Conservation (phyloP, 352 stramenopile genomes). For the Phytophthora vignae region DNA sequence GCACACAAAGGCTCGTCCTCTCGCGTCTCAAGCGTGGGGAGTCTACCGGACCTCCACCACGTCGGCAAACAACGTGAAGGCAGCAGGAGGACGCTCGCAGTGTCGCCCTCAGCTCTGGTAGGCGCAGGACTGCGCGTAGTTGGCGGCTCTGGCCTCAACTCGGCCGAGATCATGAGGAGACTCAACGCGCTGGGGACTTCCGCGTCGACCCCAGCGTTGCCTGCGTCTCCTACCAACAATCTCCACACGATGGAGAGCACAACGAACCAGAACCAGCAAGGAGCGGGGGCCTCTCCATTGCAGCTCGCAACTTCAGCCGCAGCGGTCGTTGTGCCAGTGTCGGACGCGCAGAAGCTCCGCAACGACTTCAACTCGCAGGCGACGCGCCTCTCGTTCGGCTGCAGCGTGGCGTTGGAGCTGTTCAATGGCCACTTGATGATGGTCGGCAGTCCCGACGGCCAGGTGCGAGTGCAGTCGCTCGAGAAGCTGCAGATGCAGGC, state of each 20-base stretch:
- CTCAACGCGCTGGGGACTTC: conserved; percentile 65
- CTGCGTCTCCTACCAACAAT: conserved; percentile 14
- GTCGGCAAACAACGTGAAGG: conserved; percentile 1
- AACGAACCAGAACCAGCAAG: neutral
- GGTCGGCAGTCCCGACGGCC: conserved; percentile 65
- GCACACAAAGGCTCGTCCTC: conserved; percentile 18
- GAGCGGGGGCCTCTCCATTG: neutral
- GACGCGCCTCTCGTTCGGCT: conserved; percentile 70
- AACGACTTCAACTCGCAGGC: conserved; percentile 80
- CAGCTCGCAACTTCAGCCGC: neutral
- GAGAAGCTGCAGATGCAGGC: conserved; percentile 63
- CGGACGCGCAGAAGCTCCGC: conserved; percentile 69
- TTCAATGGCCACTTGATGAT: conserved; percentile 84
- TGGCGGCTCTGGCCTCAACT: conserved; percentile 39
- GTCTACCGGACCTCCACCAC: conserved; percentile 51
- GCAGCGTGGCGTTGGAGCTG: conserved; percentile 71
- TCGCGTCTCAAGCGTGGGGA: conserved; percentile 36
- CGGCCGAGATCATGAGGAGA: conserved; percentile 57
- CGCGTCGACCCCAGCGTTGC: conserved; percentile 39
- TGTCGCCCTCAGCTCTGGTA: conserved; percentile 14
- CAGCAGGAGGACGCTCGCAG: conserved; percentile 8
- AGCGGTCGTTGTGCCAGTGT: conserved; percentile 24
- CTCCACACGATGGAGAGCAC: conserved; percentile 8
- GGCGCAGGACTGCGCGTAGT: conserved; percentile 13
- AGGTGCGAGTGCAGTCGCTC: conserved; percentile 68